phyloP scores from a whole-genome alignment of 192 early-diverging fungal species.

The Ambispora gerdemannii region DNA sequence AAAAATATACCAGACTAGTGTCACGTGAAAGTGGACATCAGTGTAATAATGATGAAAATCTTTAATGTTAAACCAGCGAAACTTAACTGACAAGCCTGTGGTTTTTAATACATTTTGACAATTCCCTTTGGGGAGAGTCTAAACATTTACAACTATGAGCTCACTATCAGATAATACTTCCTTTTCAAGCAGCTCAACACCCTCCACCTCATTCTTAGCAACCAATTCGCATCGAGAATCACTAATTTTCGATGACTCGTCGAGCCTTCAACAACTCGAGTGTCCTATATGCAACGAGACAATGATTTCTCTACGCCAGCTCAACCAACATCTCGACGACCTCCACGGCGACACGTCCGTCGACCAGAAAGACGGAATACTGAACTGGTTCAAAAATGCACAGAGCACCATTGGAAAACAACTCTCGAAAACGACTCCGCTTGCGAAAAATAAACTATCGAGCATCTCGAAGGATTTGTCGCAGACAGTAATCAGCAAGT shows the following conservation, averaged over 20 bases:
- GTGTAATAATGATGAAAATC: too few species aligned
- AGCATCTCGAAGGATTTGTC: slow-evolving; percentile 39
- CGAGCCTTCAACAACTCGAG: slow-evolving; percentile 19
- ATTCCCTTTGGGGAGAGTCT: too few species aligned
- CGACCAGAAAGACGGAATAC: slow-evolving; percentile 47
- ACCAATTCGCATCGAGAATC: slow-evolving; percentile 25
- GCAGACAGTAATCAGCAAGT: slow-evolving; percentile 40
- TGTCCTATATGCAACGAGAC: slow-evolving; percentile 42
- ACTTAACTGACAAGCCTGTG: too few species aligned
- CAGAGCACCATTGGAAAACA: slow-evolving; percentile 49
- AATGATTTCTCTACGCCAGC: slow-evolving; percentile 36
- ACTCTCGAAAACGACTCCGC: slow-evolving; percentile 39
- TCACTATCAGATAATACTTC: slow-evolving; percentile 15
- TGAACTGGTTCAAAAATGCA: slow-evolving; percentile 50
- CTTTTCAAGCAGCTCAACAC: slow-evolving; percentile 4
- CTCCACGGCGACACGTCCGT: slow-evolving; percentile 49
- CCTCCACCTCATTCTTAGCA: slow-evolving; percentile 12
- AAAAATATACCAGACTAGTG: too few species aligned
- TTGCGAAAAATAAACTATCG: slow-evolving; percentile 39
- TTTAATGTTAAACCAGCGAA: too few species aligned
- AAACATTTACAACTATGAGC: slow-evolving; percentile 29
- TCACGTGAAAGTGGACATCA: too few species aligned
- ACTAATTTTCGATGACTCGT: slow-evolving; percentile 14
- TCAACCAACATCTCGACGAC: slow-evolving; percentile 48
- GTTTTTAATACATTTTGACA: too few species aligned